These are phyloP conservation scores for Hypoxylon sp. DNA, from an alignment of 2,329 filamentous ascomycete species.

Conservation along the genomic window DNA sequence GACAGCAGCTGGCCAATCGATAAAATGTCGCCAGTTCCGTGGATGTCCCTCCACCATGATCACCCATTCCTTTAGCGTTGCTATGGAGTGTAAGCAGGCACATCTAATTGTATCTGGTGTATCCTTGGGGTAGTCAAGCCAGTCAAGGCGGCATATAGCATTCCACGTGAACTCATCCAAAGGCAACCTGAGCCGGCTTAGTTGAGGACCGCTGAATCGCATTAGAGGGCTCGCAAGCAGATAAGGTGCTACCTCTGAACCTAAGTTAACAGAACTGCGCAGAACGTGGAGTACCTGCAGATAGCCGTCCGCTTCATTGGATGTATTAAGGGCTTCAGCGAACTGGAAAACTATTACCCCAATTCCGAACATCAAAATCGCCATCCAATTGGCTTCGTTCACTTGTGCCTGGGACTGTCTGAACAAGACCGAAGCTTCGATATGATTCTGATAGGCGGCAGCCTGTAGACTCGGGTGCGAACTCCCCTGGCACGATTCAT, in stretches of 20 bases:
- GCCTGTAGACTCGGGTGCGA: slow-evolving; percentile 29
- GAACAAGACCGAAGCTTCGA: slow-evolving; percentile 64
- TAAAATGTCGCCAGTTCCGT: slow-evolving; percentile 45
- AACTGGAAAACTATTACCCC: slow-evolving; percentile 49
- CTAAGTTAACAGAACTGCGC: slow-evolving; percentile 41
- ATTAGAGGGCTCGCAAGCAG: slow-evolving; percentile 38
- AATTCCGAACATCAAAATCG: slow-evolving; percentile 46
- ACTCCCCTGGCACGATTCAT: slow-evolving; percentile 31
- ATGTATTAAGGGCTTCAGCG: slow-evolving; percentile 24
- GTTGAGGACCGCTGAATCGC: slow-evolving; percentile 20
- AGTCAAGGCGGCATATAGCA: slow-evolving; percentile 28
- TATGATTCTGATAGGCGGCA: slow-evolving; percentile 44
- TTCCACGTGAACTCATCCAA: slow-evolving; percentile 28
- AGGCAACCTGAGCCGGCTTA: slow-evolving; percentile 1
- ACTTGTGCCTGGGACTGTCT: slow-evolving; percentile 69
- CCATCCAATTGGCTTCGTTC: slow-evolving; percentile 76
- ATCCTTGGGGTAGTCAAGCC: slow-evolving; percentile 20
- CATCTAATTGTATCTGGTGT: slow-evolving; percentile 25
- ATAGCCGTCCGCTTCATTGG: slow-evolving; percentile 31
- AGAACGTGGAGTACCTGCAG: slow-evolving; percentile 44
- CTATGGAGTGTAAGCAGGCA: slow-evolving; percentile 40
- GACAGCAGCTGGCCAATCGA: slow-evolving; percentile 46
- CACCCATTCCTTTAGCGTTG: slow-evolving; percentile 44
- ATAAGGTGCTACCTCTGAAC: slow-evolving; percentile 36
- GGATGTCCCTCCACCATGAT: slow-evolving; percentile 33